Evolutionary conservation across 2,329 filamentous ascomycete genomes (phyloP), one percentile per base, ranked within the genome.

Genomic region (Nemania sp.): DNA sequence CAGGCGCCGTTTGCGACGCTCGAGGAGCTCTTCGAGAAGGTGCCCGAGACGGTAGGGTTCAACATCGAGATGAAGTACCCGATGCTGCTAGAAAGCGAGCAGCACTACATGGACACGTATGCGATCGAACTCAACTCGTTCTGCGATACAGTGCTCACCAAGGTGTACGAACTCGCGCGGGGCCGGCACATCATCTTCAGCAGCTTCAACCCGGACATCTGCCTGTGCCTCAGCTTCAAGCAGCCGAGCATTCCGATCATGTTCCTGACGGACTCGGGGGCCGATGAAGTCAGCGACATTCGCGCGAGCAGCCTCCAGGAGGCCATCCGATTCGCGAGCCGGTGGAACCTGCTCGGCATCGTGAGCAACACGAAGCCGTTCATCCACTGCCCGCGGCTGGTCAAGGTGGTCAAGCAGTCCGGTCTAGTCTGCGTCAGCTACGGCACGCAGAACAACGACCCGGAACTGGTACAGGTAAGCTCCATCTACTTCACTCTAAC

Each of bases 41-140:
- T 99, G 0, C 91, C 91, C 0, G 82, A 88, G 59, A 80, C 83
- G 12, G 89, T 96, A 19, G 92, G 94, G 12, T 99, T 99, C 80
- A 97, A 99, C 73, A 96, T 99, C 63, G 94, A 99, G 76, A 89
- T 99, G 82, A 97, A 99, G 74, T 99, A 99, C 69, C 94, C 94
- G 5, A 97, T 97, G 92, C 83, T 99, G 36, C 88, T 93, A 70
- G 95, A 99, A 77, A 90, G 86, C 54, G 91, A 97, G 71, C 90
- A 95, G 70, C 89, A 97, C 62, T 91, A 96, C 64, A 97, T 97
- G 91, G 93, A 97, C 70, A 89, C 90, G 3, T 96, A 96, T 68
- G 92, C 91, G 0, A 90, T 97, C 41, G 94, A 99, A 74, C 82
- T 97, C 63, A 97, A 97, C 73, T 91, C 88, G 1, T 99, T 97